phyloP scores from a whole-genome alignment of 1,139 yeast species.

The Lizanozyma gosingica region DNA sequence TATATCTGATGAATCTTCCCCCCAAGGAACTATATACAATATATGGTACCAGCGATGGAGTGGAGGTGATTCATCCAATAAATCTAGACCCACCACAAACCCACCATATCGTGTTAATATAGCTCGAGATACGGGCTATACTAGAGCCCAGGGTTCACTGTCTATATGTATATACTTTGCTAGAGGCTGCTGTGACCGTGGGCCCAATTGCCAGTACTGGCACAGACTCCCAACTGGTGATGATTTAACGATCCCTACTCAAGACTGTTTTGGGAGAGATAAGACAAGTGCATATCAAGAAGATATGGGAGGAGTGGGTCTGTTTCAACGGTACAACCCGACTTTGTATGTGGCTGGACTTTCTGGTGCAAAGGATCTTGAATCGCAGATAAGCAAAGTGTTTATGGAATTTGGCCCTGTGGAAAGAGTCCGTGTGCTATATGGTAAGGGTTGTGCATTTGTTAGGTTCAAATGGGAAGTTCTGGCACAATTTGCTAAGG shows the following conservation, averaged over 20 bases:
- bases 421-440: constrained; percentile 56
- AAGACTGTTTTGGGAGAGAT: constrained; percentile 92
- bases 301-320: constrained; percentile 93
- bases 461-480: constrained; percentile 59
- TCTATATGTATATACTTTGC: constrained; percentile 79
- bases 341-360: constrained; percentile 77
- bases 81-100: constrained; percentile 25
- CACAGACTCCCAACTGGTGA: constrained; percentile 63
- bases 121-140: constrained; percentile 61
- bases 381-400: constrained; percentile 23
- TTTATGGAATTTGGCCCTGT: constrained; percentile 75
- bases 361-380: constrained; percentile 17
- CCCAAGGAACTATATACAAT: constrained; percentile 77
- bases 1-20: constrained; percentile 59
- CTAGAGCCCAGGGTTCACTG: constrained; percentile 45
- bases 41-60: constrained; percentile 89
- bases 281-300: constrained; percentile 76
- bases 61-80: constrained; percentile 48
- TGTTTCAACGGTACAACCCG: constrained; percentile 58
- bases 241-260: constrained; percentile 44
- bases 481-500: constrained; percentile 90
- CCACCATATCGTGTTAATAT: constrained; percentile 50
- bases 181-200: constrained; percentile 77
- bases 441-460: constrained; percentile 67
- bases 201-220: constrained; percentile 63